Evolutionary conservation across 2,329 filamentous ascomycete species (phyloP).

Genomic region (Claviceps monticola): DNA sequence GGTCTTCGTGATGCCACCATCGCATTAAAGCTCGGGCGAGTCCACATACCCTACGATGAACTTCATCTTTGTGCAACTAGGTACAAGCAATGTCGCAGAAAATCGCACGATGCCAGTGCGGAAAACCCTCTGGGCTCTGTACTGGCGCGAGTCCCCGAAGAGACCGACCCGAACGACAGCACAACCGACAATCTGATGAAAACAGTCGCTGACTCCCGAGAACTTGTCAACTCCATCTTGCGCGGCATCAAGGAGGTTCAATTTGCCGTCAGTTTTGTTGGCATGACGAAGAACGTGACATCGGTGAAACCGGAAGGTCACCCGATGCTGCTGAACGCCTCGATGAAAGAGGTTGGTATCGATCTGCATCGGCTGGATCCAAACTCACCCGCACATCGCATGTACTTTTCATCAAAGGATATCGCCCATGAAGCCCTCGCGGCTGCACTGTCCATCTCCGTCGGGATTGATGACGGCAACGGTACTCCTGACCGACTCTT

Average conservation of each 20-base stretch:
- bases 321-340: conserved; percentile 71
- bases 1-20: conserved; percentile 84
- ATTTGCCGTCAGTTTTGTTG: conserved; percentile 83
- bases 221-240: conserved; percentile 80
- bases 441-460: conserved; percentile 80
- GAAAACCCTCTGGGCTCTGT: conserved; percentile 45
- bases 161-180: conserved; percentile 55
- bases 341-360: conserved; percentile 92
- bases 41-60: conserved; percentile 87
- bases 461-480: conserved; percentile 82
- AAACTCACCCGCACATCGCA: conserved; percentile 86
- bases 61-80: conserved; percentile 48
- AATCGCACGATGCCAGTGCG: conserved; percentile 19
- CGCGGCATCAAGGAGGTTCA: conserved; percentile 93
- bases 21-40: conserved; percentile 75
- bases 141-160: conserved; percentile 60
- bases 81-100: conserved; percentile 32
- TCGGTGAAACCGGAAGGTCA: conserved; percentile 50
- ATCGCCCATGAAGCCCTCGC: conserved; percentile 89
- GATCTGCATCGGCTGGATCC: conserved; percentile 85
- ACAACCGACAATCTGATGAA: conserved; percentile 57
- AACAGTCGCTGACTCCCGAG: conserved; percentile 80
- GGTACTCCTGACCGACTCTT: conserved; percentile 74
- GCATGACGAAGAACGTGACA: conserved; percentile 67
- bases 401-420: conserved; percentile 92